Conservation (phyloP, 345 rosid species). For the Pistacia vera region DNA sequence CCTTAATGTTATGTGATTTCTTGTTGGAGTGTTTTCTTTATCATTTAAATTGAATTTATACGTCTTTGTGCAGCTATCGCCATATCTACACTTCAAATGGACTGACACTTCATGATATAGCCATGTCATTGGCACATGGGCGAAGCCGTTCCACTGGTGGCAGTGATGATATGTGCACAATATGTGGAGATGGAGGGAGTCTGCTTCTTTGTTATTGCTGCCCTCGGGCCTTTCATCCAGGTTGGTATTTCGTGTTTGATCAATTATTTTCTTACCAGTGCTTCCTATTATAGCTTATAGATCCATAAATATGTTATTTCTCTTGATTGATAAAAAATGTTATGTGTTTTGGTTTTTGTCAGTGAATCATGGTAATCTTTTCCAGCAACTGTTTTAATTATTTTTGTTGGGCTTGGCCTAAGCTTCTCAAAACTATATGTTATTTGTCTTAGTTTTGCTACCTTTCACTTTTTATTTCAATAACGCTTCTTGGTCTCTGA, state of each 20-base stretch:
- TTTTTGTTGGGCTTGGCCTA: too few species aligned
- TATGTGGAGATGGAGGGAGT: conserved; percentile 87
- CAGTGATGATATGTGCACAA: conserved; percentile 87
- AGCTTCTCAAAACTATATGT: too few species aligned
- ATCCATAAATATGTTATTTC: background rate
- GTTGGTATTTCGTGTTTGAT: conserved; percentile 33
- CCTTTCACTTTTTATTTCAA: too few species aligned
- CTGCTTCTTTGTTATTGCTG: conserved; percentile 77
- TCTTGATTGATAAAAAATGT: background rate
- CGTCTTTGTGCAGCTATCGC: conserved; percentile 66
- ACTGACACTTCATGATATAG: conserved; percentile 90
- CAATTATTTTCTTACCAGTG: background rate
- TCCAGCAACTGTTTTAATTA: too few species aligned
- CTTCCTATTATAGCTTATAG: conserved; percentile 13
- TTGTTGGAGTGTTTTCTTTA: conserved; percentile 10
- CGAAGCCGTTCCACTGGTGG: conserved; percentile 62
- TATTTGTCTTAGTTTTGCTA: too few species aligned
- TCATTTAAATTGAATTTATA: conserved; percentile 10
- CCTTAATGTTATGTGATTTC: conserved; percentile 13
- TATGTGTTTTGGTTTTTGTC: background rate
- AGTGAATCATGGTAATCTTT: too few species aligned
- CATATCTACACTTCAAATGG: conserved; percentile 88
- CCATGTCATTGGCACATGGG: conserved; percentile 80
- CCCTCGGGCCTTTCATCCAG: conserved; percentile 88
- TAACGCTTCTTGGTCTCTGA: background rate